Conservation (phyloP, 1,284 basidiomycete species). For the Pseudomicrostroma phylloplanum region DNA sequence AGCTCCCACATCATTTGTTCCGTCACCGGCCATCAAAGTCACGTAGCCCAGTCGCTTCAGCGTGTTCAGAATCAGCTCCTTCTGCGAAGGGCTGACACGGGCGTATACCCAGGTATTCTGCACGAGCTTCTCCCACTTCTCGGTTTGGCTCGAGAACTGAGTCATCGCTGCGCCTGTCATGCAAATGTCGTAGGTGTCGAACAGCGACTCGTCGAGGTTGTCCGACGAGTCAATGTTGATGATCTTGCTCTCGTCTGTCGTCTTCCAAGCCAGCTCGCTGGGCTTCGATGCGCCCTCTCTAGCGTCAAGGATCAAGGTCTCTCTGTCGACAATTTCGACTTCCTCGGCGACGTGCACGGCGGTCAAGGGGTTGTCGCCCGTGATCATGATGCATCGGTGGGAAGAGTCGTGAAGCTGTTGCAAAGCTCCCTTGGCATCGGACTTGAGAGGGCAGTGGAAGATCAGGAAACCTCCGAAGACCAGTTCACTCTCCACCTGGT, state of each 20-base stretch:
- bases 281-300: conserved; percentile 35
- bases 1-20: conserved; percentile 50
- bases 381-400: conserved; percentile 51
- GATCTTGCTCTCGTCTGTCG: conserved; percentile 35
- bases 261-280: conserved; percentile 41
- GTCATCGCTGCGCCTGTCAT: conserved; percentile 48
- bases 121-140: conserved; percentile 38
- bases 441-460: conserved; percentile 50
- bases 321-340: conserved; percentile 48
- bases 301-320: conserved; percentile 44
- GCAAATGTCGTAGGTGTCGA: conserved; percentile 49
- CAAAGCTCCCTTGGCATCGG: conserved; percentile 41
- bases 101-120: conserved; percentile 50
- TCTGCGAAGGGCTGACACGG: conserved; percentile 47
- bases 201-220: conserved; percentile 39
- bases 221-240: conserved; percentile 35
- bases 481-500: conserved; percentile 38
- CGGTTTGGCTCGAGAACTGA: conserved; percentile 30
- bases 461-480: conserved; percentile 49
- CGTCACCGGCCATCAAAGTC: conserved; percentile 50
- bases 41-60: conserved; percentile 46
- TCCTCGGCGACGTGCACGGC: conserved; percentile 47
- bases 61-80: conserved; percentile 47
- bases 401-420: conserved; percentile 47
- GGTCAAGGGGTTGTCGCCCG: conserved; percentile 50